phyloP scores from a whole-genome alignment of 768 basidiomycete genomes.

The Lepiota brunneoincarnata region DNA sequence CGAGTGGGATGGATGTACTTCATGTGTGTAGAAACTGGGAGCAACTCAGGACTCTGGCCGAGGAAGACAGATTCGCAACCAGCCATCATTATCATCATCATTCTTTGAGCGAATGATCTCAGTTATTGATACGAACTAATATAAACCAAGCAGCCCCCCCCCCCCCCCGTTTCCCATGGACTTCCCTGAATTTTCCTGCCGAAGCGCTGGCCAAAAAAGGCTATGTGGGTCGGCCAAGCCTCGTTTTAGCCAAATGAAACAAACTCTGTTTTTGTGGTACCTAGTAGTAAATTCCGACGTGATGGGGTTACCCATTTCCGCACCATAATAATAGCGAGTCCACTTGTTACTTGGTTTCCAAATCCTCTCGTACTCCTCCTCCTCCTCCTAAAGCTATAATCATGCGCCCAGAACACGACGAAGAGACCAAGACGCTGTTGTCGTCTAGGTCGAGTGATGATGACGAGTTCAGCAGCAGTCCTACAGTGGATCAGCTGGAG shows the following conservation, averaged over 20 bases:
- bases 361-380: neutral
- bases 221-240: slow-evolving; percentile 3
- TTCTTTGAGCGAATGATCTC: neutral
- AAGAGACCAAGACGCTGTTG: slow-evolving; percentile 8
- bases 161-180: slow-evolving; percentile 10
- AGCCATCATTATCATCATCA: neutral
- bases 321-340: slow-evolving; percentile 7
- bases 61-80: slow-evolving; percentile 5
- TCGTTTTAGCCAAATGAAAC: slow-evolving; percentile 2
- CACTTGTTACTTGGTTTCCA: neutral
- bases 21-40: slow-evolving; percentile 16
- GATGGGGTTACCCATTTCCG: neutral
- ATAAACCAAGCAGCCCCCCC: too few species aligned
- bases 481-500: neutral
- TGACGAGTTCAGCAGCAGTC: neutral
- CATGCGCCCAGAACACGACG: slow-evolving; percentile 3
- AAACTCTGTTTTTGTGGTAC: neutral
- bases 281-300: slow-evolving; percentile 2
- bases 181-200: neutral
- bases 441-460: neutral
- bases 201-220: neutral
- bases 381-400: neutral
- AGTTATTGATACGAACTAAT: neutral
- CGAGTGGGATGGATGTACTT: slow-evolving; percentile 11
- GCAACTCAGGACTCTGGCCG: slow-evolving; percentile 8